Evolutionary conservation across 202 grass and related monocot species (phyloP).

Genomic region (Musa balbisiana): DNA sequence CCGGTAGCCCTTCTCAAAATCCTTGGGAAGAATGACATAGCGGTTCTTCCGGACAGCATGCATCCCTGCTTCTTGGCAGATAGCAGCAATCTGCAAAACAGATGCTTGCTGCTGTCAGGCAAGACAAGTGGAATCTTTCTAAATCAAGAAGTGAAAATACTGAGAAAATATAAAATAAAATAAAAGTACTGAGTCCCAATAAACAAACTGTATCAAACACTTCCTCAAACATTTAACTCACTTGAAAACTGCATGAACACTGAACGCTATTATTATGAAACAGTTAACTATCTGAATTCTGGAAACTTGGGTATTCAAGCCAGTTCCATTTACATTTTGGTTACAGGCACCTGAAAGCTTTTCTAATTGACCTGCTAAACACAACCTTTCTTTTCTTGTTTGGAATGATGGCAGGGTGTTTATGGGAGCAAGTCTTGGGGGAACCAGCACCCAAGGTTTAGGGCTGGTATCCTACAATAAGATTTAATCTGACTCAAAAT

Average conservation of each 20-base stretch:
- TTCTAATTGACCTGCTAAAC: not conserved
- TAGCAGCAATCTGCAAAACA: conserved; percentile 13
- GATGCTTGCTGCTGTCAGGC: not conserved
- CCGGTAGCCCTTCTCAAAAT: conserved; percentile 22
- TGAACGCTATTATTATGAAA: not conserved
- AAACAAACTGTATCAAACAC: too few species aligned
- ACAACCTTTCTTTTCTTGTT: too few species aligned
- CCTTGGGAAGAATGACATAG: conserved; percentile 16
- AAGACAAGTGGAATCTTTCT: not conserved
- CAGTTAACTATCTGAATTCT: not conserved
- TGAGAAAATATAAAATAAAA: too few species aligned
- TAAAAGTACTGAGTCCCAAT: too few species aligned
- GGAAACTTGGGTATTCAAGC: not conserved
- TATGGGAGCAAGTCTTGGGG: not conserved
- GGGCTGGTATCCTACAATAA: too few species aligned
- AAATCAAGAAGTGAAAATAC: not conserved
- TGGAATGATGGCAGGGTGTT: not conserved
- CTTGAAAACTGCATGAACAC: not conserved
- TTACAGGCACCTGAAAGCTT: not conserved
- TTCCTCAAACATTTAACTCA: too few species aligned
- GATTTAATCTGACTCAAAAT: too few species aligned
- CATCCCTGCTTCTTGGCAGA: conserved; percentile 19
- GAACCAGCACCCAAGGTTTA: too few species aligned
- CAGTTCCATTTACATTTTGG: not conserved
- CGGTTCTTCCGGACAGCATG: conserved; percentile 22